A percentile compares a stretch with the other conserved stretches of the same genome.
These are phyloP conservation scores for Trypanosoma cruzi DNA, from an alignment of 208 protist genomes.

Conservation along the genomic window DNA sequence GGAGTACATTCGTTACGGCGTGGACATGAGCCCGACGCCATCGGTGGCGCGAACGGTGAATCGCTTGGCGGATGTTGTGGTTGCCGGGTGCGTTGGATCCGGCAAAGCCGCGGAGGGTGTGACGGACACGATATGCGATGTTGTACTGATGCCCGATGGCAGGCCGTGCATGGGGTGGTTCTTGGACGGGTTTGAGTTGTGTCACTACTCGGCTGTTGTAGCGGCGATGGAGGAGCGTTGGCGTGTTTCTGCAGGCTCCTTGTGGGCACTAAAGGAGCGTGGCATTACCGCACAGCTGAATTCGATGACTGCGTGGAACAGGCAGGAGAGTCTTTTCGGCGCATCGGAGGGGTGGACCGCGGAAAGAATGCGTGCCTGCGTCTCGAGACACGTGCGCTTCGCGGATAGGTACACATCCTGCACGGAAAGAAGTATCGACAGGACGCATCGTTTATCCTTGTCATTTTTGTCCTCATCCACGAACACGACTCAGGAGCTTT, in stretches of 20 bases:
- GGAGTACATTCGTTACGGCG: slow-evolving; percentile 29
- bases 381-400: slow-evolving; percentile 5
- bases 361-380: slow-evolving; percentile 11
- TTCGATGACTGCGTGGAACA: slow-evolving; percentile 9
- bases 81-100: not conserved
- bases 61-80: slow-evolving; percentile 8
- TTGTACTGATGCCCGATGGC: slow-evolving; percentile 42
- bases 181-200: slow-evolving; percentile 27
- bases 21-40: slow-evolving; percentile 18
- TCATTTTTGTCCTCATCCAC: slow-evolving; percentile 15
- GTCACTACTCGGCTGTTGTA: slow-evolving; percentile 20
- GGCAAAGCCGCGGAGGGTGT: not conserved
- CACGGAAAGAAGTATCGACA: slow-evolving; percentile 3
- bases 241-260: slow-evolving; percentile 13
- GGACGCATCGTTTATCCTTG: slow-evolving; percentile 19
- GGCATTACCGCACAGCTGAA: slow-evolving; percentile 12
- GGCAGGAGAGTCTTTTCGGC: slow-evolving; percentile 18
- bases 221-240: slow-evolving; percentile 31
- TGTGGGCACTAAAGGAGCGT: slow-evolving; percentile 28
- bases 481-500: slow-evolving; percentile 1
- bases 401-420: slow-evolving; percentile 3
- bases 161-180: slow-evolving; percentile 45
- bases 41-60: slow-evolving; percentile 13
- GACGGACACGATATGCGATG: slow-evolving; percentile 30
- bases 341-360: slow-evolving; percentile 9